Evolutionary conservation across 1,284 basidiomycete genomes (phyloP).

Genomic region (Cryptococcus sp.): DNA sequence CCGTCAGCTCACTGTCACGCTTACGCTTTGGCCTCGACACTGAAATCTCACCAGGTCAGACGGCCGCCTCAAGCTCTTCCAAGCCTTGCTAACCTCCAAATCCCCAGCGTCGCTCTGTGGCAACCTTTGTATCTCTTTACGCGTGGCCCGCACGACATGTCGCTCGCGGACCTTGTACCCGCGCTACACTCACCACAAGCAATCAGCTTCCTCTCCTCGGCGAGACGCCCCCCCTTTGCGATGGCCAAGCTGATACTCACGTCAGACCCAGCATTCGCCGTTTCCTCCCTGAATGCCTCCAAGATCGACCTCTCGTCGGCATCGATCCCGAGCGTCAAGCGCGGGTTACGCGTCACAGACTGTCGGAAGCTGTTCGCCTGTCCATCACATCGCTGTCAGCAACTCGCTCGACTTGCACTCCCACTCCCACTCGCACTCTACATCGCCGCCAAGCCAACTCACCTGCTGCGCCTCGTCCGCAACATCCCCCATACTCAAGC

Average conservation of each 20-base stretch:
- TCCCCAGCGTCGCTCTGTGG: conserved; percentile 69
- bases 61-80: conserved; percentile 79
- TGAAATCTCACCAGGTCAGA: conserved; percentile 80
- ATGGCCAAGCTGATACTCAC: conserved; percentile 27
- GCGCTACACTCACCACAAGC: conserved; percentile 43
- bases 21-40: too few relatives aligned
- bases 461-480: conserved; percentile 19
- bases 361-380: conserved; percentile 19
- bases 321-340: conserved; percentile 42
- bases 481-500: conserved; percentile 43
- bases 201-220: conserved; percentile 4
- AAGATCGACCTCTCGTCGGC: conserved; percentile 39
- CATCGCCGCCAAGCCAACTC: conserved; percentile 1
- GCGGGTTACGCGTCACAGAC: conserved; percentile 16
- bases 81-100: conserved; percentile 75
- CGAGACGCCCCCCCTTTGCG: background rate
- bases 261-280: conserved; percentile 37
- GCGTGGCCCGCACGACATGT: conserved; percentile 74
- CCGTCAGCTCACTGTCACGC: background rate
- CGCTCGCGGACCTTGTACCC: conserved; percentile 65
- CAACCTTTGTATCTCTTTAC: conserved; percentile 60
- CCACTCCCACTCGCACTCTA: too few relatives aligned
- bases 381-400: background rate
- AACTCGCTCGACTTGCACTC: too few relatives aligned
- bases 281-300: conserved; percentile 44